Conservation (phyloP, 2,329 filamentous ascomycete genomes). For the Aureobasidium sp. region DNA sequence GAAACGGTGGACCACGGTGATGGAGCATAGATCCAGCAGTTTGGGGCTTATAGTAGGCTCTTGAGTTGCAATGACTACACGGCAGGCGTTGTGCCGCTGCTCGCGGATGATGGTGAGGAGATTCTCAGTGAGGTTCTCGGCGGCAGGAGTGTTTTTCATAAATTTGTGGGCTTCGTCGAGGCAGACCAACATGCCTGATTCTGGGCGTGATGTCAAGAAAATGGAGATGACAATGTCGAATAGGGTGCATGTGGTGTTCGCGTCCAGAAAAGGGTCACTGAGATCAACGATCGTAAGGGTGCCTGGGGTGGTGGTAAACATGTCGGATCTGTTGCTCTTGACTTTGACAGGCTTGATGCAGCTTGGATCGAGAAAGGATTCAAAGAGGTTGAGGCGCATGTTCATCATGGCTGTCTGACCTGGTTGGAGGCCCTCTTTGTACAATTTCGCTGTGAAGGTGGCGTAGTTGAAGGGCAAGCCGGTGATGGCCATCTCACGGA, state of each 20-base stretch:
- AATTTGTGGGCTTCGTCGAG: slow-evolving; percentile 77
- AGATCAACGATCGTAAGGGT: slow-evolving; percentile 63
- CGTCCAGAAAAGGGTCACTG: slow-evolving; percentile 62
- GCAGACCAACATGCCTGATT: slow-evolving; percentile 52
- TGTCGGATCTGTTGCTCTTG: slow-evolving; percentile 15
- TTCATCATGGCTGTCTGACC: slow-evolving; percentile 52
- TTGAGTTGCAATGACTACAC: slow-evolving; percentile 68
- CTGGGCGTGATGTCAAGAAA: slow-evolving; percentile 50
- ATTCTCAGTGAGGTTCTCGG: slow-evolving; percentile 52
- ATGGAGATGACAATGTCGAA: slow-evolving; percentile 66
- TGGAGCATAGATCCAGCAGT: slow-evolving; percentile 63
- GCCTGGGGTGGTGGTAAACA: slow-evolving; percentile 36
- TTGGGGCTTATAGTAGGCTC: slow-evolving; percentile 65
- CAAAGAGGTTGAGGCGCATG: slow-evolving; percentile 55
- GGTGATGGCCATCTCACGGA: slow-evolving; percentile 49
- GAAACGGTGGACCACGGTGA: slow-evolving; percentile 69
- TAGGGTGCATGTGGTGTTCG: slow-evolving; percentile 59
- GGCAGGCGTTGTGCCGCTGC: slow-evolving; percentile 61
- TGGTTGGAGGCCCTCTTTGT: slow-evolving; percentile 35
- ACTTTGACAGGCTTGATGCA: slow-evolving; percentile 11
- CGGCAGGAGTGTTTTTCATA: slow-evolving; percentile 52
- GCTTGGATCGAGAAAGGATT: slow-evolving; percentile 52
- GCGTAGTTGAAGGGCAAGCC: slow-evolving; percentile 44
- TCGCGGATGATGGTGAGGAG: slow-evolving; percentile 59
- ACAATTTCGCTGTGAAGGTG: slow-evolving; percentile 38